A percentile compares a stretch with the other conserved stretches of the same genome.
These are phyloP conservation scores for Aphanomyces astaci DNA, from an alignment of 352 stramenopile species.

Conservation along the genomic window DNA sequence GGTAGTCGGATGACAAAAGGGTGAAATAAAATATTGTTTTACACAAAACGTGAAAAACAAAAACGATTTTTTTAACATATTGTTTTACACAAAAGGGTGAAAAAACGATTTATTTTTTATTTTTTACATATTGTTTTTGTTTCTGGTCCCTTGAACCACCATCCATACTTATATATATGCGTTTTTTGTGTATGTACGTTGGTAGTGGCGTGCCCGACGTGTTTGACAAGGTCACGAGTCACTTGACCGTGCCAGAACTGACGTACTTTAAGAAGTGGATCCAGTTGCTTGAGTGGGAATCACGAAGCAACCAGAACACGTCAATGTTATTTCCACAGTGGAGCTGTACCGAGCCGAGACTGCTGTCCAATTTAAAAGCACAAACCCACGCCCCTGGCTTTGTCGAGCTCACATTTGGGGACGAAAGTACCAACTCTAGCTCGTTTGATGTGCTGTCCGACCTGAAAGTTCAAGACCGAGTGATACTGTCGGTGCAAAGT, in stretches of 20 bases:
- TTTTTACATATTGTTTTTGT: no score
- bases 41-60: no score
- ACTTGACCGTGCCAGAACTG: slow-evolving; percentile 45
- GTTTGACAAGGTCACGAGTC: slow-evolving; percentile 47
- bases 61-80: no score
- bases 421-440: background rate
- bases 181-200: no score
- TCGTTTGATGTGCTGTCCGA: background rate
- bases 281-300: slow-evolving; percentile 59
- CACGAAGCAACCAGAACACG: slow-evolving; percentile 50
- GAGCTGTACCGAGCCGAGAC: no score
- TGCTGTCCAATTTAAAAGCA: background rate
- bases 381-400: background rate
- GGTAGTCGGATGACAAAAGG: no score
- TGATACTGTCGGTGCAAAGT: slow-evolving; percentile 68
- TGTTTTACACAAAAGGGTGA: no score
- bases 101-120: no score
- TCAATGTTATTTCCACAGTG: background rate
- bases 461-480: slow-evolving; percentile 43
- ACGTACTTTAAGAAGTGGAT: slow-evolving; percentile 72
- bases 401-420: background rate
- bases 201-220: slow-evolving; percentile 55
- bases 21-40: no score
- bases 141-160: no score
- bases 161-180: no score